Evolutionary conservation across 2,329 filamentous ascomycete genomes (phyloP).

Genomic region (Cercospora sp.): DNA sequence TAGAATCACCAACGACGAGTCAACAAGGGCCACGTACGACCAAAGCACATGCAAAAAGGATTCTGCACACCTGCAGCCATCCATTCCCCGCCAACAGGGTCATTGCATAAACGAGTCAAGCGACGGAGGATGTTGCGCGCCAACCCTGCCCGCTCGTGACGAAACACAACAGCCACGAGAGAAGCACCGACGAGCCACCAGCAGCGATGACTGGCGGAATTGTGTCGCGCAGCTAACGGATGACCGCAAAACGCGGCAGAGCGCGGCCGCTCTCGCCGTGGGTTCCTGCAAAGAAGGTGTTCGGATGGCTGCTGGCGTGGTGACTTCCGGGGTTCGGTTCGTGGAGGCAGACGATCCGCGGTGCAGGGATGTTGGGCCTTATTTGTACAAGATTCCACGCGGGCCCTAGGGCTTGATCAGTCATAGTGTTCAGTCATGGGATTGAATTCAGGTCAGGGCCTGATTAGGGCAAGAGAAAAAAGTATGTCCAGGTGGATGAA

Average conservation of each 20-base stretch:
- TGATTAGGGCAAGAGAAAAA: too few species aligned
- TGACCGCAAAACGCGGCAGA: conserved; percentile 12
- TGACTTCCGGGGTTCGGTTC: background rate
- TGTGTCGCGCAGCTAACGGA: conserved; percentile 12
- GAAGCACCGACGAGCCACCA: background rate
- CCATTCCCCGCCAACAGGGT: background rate
- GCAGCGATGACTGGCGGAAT: background rate
- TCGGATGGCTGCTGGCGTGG: background rate
- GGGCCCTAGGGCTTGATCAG: background rate
- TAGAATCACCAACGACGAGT: background rate
- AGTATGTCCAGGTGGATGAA: too few species aligned
- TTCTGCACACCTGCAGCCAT: background rate
- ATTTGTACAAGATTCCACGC: background rate
- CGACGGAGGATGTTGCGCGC: background rate
- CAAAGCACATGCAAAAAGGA: background rate
- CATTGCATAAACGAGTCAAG: background rate
- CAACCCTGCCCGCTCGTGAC: background rate
- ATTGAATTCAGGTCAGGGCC: background rate
- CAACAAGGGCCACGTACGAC: background rate
- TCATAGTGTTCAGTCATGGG: background rate
- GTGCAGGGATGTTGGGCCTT: background rate
- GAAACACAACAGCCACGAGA: background rate
- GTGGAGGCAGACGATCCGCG: background rate
- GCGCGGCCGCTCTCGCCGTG: conserved; percentile 5
- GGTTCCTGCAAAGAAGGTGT: background rate